phyloP scores from a whole-genome alignment of 441 rosid species.

The Bruguiera hainesii region DNA sequence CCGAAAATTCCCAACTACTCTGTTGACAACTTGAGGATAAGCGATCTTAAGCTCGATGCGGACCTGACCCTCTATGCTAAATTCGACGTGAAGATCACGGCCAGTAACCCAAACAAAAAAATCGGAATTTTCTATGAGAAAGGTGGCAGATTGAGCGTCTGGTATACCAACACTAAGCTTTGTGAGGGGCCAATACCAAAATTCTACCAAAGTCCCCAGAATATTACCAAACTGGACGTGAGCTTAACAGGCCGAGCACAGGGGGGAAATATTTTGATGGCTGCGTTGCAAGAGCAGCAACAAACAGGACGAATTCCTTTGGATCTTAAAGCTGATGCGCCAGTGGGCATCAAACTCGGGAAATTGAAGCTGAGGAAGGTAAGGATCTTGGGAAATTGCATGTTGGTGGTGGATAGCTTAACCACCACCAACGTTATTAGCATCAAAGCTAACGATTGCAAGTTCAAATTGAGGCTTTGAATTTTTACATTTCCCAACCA shows the following conservation, averaged over 20 bases:
- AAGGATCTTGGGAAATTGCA: conserved; percentile 58
- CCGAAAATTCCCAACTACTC: conserved; percentile 81
- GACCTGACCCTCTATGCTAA: conserved; percentile 47
- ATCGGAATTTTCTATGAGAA: conserved; percentile 82
- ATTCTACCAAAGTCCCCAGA: conserved; percentile 83
- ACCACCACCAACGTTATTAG: conserved; percentile 40
- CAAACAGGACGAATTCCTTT: conserved; percentile 65
- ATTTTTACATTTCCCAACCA: background rate
- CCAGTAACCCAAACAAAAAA: conserved; percentile 70
- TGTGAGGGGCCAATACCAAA: conserved; percentile 72
- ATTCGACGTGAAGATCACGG: conserved; percentile 66
- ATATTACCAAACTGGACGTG: conserved; percentile 56
- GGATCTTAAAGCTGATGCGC: conserved; percentile 60
- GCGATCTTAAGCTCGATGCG: conserved; percentile 41
- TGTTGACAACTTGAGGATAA: conserved; percentile 50
- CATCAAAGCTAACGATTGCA: conserved; percentile 61
- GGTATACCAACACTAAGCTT: conserved; percentile 42
- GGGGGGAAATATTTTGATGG: conserved; percentile 44
- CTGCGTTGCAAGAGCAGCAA: conserved; percentile 44
- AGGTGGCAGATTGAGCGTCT: conserved; percentile 61
- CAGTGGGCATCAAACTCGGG: conserved; percentile 78
- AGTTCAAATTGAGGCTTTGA: conserved; percentile 43
- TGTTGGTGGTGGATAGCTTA: conserved; percentile 53
- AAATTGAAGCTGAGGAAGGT: conserved; percentile 62
- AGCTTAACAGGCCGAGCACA: conserved; percentile 53